Evolutionary conservation across 352 stramenopile genomes (phyloP).

Genomic region (Saprolegnia diclina): DNA sequence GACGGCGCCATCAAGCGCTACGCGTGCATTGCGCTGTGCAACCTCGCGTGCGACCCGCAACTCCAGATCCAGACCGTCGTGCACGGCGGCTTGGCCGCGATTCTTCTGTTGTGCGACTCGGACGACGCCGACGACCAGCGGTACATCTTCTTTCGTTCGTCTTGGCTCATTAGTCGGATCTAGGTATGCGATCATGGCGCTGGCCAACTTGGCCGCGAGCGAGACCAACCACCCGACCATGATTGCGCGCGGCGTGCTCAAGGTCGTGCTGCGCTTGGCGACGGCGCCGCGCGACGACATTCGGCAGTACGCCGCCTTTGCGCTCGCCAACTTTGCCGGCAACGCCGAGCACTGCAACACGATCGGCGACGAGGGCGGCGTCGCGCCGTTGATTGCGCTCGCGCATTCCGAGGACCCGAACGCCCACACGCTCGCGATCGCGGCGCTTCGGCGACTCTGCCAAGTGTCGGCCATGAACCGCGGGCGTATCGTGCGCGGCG

Average conservation of each 20-base stretch:
- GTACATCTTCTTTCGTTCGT: background rate
- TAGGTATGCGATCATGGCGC: constrained; percentile 90
- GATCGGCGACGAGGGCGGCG: constrained; percentile 88
- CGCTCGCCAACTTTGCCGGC: constrained; percentile 89
- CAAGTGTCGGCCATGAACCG: constrained; percentile 87
- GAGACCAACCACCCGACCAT: constrained; percentile 91
- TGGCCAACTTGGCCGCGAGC: constrained; percentile 92
- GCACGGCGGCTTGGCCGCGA: constrained; percentile 85
- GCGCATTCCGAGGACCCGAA: constrained; percentile 84
- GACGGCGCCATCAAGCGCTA: constrained; percentile 82
- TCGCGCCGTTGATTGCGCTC: constrained; percentile 87
- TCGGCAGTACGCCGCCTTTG: constrained; percentile 87
- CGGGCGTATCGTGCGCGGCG: constrained; percentile 76
- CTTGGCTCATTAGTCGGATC: background rate
- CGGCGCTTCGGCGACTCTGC: constrained; percentile 88
- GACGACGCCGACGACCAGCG: constrained; percentile 18
- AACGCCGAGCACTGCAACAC: constrained; percentile 81
- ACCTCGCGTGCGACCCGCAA: constrained; percentile 87
- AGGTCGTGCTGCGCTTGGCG: constrained; percentile 72
- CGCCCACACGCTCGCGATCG: constrained; percentile 88
- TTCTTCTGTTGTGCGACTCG: constrained; percentile 73
- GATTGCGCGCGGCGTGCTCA: constrained; percentile 81
- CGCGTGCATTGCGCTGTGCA: constrained; percentile 93
- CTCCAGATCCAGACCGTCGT: constrained; percentile 91
- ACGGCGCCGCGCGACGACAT: constrained; percentile 72